phyloP scores from a whole-genome alignment of 192 early-diverging fungal species.

The Podila epigama region DNA sequence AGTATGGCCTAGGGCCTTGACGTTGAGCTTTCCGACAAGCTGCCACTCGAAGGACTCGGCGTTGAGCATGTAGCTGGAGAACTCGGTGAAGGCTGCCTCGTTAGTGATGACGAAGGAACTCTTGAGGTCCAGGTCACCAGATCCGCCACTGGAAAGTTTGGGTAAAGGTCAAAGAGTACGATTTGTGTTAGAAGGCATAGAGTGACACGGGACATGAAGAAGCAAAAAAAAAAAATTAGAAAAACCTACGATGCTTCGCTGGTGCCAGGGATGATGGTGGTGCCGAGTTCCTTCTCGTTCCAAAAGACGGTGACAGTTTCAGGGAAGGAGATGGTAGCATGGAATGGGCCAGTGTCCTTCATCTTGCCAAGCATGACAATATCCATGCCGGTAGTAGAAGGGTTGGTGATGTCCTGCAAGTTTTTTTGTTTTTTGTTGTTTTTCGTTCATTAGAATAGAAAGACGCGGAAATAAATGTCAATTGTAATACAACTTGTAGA shows the following conservation, averaged over 20 bases:
- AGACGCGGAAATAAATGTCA: too few species aligned
- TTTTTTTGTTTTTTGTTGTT: too few species aligned
- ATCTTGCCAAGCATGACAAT: conserved; percentile 18
- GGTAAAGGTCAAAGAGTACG: too few species aligned
- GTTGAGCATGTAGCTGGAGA: conserved; percentile 54
- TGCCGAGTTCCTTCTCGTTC: conserved; percentile 22
- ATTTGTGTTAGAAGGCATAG: neutral
- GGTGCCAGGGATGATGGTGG: conserved; percentile 2
- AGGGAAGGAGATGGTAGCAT: conserved; percentile 44
- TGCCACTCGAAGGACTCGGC: conserved; percentile 48
- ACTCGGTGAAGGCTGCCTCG: conserved; percentile 34
- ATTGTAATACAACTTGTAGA: too few species aligned
- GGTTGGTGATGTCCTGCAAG: conserved; percentile 10
- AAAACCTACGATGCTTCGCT: conserved; percentile 8
- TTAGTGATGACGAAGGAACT: conserved; percentile 43
- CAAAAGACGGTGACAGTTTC: conserved; percentile 36
- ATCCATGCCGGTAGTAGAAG: conserved; percentile 3
- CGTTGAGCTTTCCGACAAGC: conserved; percentile 31
- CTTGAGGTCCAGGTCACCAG: neutral
- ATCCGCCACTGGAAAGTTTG: conserved; percentile 1
- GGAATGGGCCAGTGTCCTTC: conserved; percentile 53
- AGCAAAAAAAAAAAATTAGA: neutral
- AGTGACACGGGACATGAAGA: neutral
- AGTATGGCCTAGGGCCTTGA: conserved; percentile 45
- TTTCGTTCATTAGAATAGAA: too few species aligned